Evolutionary conservation across 2,329 filamentous ascomycete species (phyloP), one percentile per base, ranked within the genome.

Genomic region (Ceratocystis alfenasii): DNA sequence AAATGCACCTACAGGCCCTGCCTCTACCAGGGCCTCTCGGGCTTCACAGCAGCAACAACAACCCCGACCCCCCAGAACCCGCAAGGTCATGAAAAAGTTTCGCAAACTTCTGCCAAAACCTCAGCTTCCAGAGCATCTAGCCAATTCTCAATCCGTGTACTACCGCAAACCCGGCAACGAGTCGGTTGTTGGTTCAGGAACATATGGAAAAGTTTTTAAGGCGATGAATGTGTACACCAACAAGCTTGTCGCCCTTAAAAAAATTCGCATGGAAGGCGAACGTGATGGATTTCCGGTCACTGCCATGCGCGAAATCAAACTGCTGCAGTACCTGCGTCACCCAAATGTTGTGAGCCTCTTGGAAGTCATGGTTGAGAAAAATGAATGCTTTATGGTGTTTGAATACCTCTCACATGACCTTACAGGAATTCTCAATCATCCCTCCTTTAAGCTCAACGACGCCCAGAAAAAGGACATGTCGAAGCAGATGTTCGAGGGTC

Each of bases 371-470:
- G 94, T 99, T 1, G 94, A 99, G 76, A 89, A 88, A 73, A 97
- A 97, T 70, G 92, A 97, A 75, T 99, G 94, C 75, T 99, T 95
- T 76, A 99, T 99, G 94, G 94, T 99, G 2, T 99, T 99, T 70
- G 94, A 99, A 74, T 99, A 99, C 73, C 81, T 97, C 41, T 93
- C 94, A 1, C 94, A 99, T 74, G 94, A 99, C 74, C 79, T 99
- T 68, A 99, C 94, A 2, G 94, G 94, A 15, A 80, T 99, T 41
- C 83, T 99, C 68, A 97, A 97, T 72, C 94, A 99, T 72, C 94
- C 94, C 0, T 88, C 87, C 0, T 99, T 96, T 76, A 87, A 87
- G 68, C 83, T 99, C 15, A 88, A 94, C 46, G 78, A 85, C 3
- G 85, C 87, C 0, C 92, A 97, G 74, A 95, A 91, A 76, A 99